Evolutionary conservation across 768 basidiomycete species (phyloP), one percentile per base, ranked within the genome.

Genomic region (Tricholoma sp.): DNA sequence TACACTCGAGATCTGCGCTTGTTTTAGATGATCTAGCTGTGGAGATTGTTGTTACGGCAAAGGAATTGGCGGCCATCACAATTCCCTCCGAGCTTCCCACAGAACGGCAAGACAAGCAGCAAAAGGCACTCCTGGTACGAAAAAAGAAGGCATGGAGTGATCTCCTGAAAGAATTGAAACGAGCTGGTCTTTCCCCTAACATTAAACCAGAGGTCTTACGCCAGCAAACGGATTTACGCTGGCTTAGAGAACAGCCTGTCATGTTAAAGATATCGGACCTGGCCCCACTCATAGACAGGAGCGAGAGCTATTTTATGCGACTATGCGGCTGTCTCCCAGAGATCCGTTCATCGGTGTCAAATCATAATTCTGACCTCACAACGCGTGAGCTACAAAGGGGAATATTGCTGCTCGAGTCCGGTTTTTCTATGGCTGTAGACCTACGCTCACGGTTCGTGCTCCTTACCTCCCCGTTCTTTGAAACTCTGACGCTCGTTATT

Each of bases 61-160:
- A 79, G 55, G 73, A 78, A 34, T 79, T 98, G 22, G 78, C 84
- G 1, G 71, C 69, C 1, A 64, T 78, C 14, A 55, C 74, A 0
- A 64, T 83, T 41, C 75, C 84, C 3, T 57, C 68, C 14, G 75
- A 76, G 16, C 67, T 74, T 34, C 69, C 73, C 10, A 70, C 69
- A 55, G 82, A 83, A 54, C 81, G 74, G 63, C 83, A 77, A 58
- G 81, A 73, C 58, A 90, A 84, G 72, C 81, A 79, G 61, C 78
- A 72, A 54, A 95, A 94, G 68, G 83, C 85, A 19, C 71, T 98
- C 9, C 76, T 89, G 39, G 81, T 83, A 3, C 83, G 91, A 50
- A 99, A 98, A 74, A 78, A 89, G 59, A 91, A 91, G 66, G 94
- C 94, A 0, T 93, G 88, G 83, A 86, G 88, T 24, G 94, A 98